Percentiles rank a stretch among this genome's conserved stretches.
These are phyloP conservation scores for Suillus alpinus DNA, from an alignment of 768 basidiomycete species.

Conservation along the genomic window DNA sequence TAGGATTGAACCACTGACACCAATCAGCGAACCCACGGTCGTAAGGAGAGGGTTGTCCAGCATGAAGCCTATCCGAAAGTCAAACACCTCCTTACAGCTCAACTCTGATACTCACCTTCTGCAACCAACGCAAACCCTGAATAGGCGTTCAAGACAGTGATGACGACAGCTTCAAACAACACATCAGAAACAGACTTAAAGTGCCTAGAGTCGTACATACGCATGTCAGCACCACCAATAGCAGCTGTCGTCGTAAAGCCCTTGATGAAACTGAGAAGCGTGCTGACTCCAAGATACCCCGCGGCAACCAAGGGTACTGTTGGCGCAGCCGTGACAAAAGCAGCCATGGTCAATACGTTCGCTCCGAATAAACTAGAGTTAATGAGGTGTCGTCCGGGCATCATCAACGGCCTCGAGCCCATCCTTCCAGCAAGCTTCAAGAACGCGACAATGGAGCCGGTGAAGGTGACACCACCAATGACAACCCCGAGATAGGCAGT, in stretches of 20 bases:
- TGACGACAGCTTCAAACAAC: constrained; percentile 66
- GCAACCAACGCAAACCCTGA: constrained; percentile 90
- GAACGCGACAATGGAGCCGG: constrained; percentile 87
- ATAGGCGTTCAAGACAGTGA: constrained; percentile 88
- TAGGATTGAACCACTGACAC: constrained; percentile 86
- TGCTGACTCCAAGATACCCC: constrained; percentile 70
- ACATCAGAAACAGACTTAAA: constrained; percentile 9
- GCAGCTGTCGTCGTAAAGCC: constrained; percentile 87
- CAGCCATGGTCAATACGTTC: constrained; percentile 72
- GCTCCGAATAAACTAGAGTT: constrained; percentile 70
- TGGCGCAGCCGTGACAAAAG: constrained; percentile 70
- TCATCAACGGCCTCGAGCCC: constrained; percentile 65
- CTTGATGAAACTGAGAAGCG: constrained; percentile 78
- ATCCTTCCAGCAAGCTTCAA: constrained; percentile 82
- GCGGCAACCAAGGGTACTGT: constrained; percentile 74
- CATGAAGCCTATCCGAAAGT: constrained; percentile 64
- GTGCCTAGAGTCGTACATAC: constrained; percentile 42
- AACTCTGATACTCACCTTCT: constrained; percentile 48
- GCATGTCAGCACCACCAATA: constrained; percentile 94
- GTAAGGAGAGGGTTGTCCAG: constrained; percentile 81
- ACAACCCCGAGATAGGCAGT: constrained; percentile 86
- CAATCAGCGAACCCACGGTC: constrained; percentile 82
- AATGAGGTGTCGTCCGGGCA: constrained; percentile 77
- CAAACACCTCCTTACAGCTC: background rate
- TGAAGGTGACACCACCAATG: constrained; percentile 88